Conservation (phyloP, 2,329 filamentous ascomycete species). For the Aureobasidium sp. region DNA sequence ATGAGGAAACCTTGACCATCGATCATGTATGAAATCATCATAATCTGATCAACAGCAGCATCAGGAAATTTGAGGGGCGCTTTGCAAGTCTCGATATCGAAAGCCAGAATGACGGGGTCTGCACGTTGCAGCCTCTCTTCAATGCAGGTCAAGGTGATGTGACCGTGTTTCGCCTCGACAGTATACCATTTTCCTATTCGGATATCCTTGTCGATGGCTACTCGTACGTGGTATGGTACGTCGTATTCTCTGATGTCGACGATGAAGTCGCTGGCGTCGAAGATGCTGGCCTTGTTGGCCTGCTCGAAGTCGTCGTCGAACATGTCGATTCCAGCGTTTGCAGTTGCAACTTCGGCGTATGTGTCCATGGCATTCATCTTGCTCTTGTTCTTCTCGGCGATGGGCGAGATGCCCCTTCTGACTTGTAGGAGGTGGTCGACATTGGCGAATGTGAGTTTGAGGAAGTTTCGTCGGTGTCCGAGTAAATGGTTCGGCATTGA, state of each 20-base stretch:
- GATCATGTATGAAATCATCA: conserved; percentile 99
- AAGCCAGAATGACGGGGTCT: conserved; percentile 97
- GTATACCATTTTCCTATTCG: conserved; percentile 96
- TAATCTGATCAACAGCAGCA: conserved; percentile 87
- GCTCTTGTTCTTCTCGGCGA: conserved; percentile 95
- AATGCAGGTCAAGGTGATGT: conserved; percentile 73
- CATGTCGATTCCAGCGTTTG: conserved; percentile 79
- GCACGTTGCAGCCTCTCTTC: conserved; percentile 83
- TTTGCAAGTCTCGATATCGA: conserved; percentile 97
- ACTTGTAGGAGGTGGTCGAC: conserved; percentile 80
- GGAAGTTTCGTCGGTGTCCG: conserved; percentile 79
- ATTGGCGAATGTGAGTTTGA: conserved; percentile 81
- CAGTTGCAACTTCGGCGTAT: conserved; percentile 91
- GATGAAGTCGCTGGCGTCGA: conserved; percentile 93
- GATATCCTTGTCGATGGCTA: conserved; percentile 93
- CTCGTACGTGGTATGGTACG: conserved; percentile 97
- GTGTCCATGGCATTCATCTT: conserved; percentile 96
- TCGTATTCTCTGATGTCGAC: conserved; percentile 99
- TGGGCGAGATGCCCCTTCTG: conserved; percentile 72
- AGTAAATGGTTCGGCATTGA: conserved; percentile 76
- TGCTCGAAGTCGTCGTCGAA: conserved; percentile 75
- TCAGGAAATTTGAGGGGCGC: conserved; percentile 95
- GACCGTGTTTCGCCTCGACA: conserved; percentile 86
- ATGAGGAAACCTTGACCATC: conserved; percentile 97
- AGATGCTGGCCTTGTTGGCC: conserved; percentile 56